Percentiles rank a stretch among this genome's conserved stretches.
These are phyloP conservation scores for Gastrodia elata DNA, from an alignment of 106 monocot species.

Conservation along the genomic window DNA sequence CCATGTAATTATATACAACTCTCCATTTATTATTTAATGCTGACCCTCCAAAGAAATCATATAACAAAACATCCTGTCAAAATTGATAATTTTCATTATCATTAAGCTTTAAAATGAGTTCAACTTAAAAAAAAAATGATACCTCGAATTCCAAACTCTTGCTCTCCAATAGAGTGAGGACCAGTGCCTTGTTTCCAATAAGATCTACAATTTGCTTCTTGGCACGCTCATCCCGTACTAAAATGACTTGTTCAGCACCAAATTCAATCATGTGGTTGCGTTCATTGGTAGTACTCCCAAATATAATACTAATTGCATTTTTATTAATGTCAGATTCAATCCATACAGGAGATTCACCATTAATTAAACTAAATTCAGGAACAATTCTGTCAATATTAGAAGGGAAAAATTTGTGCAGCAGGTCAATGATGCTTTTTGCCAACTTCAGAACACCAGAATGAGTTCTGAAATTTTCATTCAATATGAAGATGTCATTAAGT, in stretches of 20 bases:
- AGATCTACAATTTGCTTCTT: constrained; percentile 26
- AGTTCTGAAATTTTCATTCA: constrained; percentile 55
- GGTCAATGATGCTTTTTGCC: constrained; percentile 49
- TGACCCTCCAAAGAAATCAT: constrained; percentile 58
- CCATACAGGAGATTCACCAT: constrained; percentile 58
- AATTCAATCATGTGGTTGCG: constrained; percentile 20
- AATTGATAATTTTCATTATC: background rate
- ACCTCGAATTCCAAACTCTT: constrained; percentile 81
- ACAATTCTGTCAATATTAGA: constrained; percentile 34
- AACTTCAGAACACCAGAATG: constrained; percentile 56
- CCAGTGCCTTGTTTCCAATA: constrained; percentile 47
- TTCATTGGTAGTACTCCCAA: constrained; percentile 20
- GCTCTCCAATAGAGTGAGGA: constrained; percentile 63
- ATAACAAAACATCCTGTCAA: constrained; percentile 60
- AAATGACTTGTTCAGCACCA: constrained; percentile 68
- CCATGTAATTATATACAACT: constrained; percentile 58
- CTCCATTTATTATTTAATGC: constrained; percentile 54
- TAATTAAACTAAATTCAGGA: constrained; percentile 43
- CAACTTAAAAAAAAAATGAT: background rate
- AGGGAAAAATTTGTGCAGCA: constrained; percentile 47
- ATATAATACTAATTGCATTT: constrained; percentile 54
- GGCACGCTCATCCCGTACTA: constrained; percentile 40
- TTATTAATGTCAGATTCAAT: constrained; percentile 37
- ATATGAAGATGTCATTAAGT: constrained; percentile 35
- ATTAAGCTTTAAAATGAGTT: background rate